phyloP scores from a whole-genome alignment of 2,329 filamentous ascomycete species.

The Laburnicola sp. region DNA sequence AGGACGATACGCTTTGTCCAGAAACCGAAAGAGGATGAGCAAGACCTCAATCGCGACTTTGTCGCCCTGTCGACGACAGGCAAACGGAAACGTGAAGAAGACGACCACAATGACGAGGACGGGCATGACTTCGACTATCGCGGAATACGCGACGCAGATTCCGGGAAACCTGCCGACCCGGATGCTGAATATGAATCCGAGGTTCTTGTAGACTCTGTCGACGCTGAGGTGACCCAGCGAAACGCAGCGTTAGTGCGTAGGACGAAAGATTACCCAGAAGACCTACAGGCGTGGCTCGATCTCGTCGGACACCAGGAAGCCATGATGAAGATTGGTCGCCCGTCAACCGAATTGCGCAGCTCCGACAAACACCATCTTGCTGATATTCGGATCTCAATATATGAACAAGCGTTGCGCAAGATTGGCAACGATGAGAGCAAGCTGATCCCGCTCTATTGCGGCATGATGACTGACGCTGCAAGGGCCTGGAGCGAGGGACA shows the following conservation, averaged over 20 bases:
- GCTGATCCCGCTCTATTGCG: slow-evolving; percentile 65
- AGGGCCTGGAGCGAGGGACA: slow-evolving; percentile 71
- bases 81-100: slow-evolving; percentile 31
- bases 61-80: slow-evolving; percentile 26
- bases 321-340: slow-evolving; percentile 59
- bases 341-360: slow-evolving; percentile 52
- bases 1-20: slow-evolving; percentile 37
- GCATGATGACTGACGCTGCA: slow-evolving; percentile 73
- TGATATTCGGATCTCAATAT: slow-evolving; percentile 78
- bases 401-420: slow-evolving; percentile 73
- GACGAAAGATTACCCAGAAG: slow-evolving; percentile 66
- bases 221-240: slow-evolving; percentile 50
- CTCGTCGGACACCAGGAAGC: slow-evolving; percentile 78
- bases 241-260: slow-evolving; percentile 65
- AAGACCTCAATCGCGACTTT: slow-evolving; percentile 30
- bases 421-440: slow-evolving; percentile 50
- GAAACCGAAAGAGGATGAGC: not conserved
- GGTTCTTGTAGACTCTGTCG: slow-evolving; percentile 13
- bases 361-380: slow-evolving; percentile 71
- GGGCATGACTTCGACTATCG: slow-evolving; percentile 40
- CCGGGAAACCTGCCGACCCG: slow-evolving; percentile 33
- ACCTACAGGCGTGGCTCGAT: slow-evolving; percentile 74
- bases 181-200: slow-evolving; percentile 43
- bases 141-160: slow-evolving; percentile 31
- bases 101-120: slow-evolving; percentile 4